Evolutionary conservation across 2,329 filamentous ascomycete species (phyloP).

Genomic region (Nakataea oryzae): DNA sequence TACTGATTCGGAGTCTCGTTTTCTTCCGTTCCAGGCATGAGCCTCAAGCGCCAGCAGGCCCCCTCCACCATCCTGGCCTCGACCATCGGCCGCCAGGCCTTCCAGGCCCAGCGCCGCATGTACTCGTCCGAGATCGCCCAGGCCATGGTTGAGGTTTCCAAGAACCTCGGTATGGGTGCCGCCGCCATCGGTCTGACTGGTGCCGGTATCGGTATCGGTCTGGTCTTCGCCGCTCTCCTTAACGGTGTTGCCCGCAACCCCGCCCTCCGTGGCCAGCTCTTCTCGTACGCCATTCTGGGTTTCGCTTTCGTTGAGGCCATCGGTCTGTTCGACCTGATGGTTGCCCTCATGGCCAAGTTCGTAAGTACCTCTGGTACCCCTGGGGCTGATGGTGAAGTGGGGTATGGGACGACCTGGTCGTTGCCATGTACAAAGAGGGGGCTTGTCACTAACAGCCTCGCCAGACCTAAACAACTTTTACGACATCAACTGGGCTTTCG

Average conservation of each 20-base stretch:
- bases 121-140: slow-evolving; percentile 85
- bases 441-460: not conserved
- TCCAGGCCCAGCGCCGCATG: slow-evolving; percentile 52
- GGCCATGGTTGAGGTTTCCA: slow-evolving; percentile 82
- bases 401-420: not conserved
- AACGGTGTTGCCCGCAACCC: slow-evolving; percentile 90
- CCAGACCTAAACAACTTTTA: slow-evolving; percentile 16
- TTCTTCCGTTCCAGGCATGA: slow-evolving; percentile 5
- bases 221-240: slow-evolving; percentile 85
- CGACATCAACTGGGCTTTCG: not conserved
- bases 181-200: slow-evolving; percentile 87
- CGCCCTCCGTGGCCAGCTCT: slow-evolving; percentile 87
- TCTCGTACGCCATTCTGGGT: slow-evolving; percentile 54
- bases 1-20: slow-evolving; percentile 8
- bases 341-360: slow-evolving; percentile 91
- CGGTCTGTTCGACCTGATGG: slow-evolving; percentile 55
- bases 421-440: not conserved
- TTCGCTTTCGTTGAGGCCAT: slow-evolving; percentile 56
- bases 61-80: slow-evolving; percentile 56
- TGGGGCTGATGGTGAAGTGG: not conserved
- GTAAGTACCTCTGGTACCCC: slow-evolving; percentile 35
- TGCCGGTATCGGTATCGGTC: slow-evolving; percentile 92
- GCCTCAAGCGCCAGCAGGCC: slow-evolving; percentile 61
- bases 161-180: slow-evolving; percentile 82
- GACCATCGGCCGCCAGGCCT: slow-evolving; percentile 45